phyloP scores from a whole-genome alignment of 306 rosid genomes.

The Potentilla sterilis region DNA sequence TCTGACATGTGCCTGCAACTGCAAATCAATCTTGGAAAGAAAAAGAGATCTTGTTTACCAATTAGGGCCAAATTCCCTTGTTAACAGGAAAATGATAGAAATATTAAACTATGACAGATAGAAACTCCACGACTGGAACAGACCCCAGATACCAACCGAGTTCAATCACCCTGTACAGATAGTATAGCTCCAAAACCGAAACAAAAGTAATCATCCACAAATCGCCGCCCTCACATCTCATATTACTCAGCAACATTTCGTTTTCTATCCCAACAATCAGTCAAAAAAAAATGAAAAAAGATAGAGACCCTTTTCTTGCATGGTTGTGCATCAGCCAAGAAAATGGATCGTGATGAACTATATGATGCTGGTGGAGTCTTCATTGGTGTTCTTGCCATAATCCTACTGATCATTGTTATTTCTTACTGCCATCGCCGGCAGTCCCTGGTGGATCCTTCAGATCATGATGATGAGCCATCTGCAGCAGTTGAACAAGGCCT shows the following conservation, averaged over 20 bases:
- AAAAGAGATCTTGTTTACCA: background rate
- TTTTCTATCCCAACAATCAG: background rate
- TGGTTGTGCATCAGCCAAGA: background rate
- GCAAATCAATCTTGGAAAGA: background rate
- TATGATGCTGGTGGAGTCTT: conserved; percentile 11
- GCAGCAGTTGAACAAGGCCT: background rate
- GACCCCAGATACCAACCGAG: conserved; percentile 6
- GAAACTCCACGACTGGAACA: conserved; percentile 5
- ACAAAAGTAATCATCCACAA: background rate
- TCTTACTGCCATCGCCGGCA: conserved; percentile 14
- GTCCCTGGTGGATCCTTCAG: background rate
- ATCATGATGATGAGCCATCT: background rate
- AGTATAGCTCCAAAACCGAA: background rate
- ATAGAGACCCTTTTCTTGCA: background rate
- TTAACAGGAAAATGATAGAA: background rate
- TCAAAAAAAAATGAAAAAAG: conserved; percentile 7
- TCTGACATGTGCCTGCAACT: background rate
- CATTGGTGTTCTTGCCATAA: conserved; percentile 5
- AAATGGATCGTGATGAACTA: conserved; percentile 5
- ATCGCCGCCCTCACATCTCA: background rate
- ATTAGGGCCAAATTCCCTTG: background rate
- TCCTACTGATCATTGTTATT: background rate
- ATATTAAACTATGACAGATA: conserved; percentile 7
- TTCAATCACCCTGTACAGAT: background rate
- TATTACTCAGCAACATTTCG: background rate